phyloP scores from a whole-genome alignment of 371 early-diverging fungal genomes.

The Rhizopus arrhizus region DNA sequence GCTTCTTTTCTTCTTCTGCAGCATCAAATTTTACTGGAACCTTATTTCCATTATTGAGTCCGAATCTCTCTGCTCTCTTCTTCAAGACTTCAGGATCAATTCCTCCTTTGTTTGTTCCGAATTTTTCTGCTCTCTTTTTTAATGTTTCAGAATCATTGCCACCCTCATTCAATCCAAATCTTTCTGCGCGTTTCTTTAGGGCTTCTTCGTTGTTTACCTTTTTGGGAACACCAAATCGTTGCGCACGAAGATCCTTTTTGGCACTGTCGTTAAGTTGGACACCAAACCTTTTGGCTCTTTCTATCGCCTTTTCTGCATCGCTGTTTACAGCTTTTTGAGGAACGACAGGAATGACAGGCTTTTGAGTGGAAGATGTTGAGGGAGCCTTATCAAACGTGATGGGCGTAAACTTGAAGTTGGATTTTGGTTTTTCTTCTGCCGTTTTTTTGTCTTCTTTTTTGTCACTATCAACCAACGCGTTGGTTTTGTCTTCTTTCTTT shows the following conservation, averaged over 20 bases:
- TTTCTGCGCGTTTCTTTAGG: conserved; percentile 55
- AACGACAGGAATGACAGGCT: not conserved
- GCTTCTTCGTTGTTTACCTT: conserved; percentile 48
- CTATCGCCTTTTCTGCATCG: conserved; percentile 46
- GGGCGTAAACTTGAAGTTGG: conserved; percentile 46
- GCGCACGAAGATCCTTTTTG: conserved; percentile 48
- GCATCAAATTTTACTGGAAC: conserved; percentile 28
- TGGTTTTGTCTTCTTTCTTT: not conserved
- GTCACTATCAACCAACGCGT: not conserved
- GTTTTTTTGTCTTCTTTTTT: conserved; percentile 4
- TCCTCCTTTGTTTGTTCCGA: conserved; percentile 38
- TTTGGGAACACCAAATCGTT: conserved; percentile 38
- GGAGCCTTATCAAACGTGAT: conserved; percentile 38
- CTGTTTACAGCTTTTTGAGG: not conserved
- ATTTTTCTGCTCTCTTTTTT: conserved; percentile 57
- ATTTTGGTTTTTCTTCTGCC: conserved; percentile 9
- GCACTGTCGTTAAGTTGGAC: conserved; percentile 45
- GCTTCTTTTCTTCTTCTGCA: conserved; percentile 67
- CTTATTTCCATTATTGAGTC: conserved; percentile 26
- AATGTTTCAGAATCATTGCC: conserved; percentile 34
- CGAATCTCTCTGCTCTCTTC: conserved; percentile 64
- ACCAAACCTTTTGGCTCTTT: conserved; percentile 63
- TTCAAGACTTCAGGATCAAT: conserved; percentile 26
- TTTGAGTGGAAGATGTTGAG: not conserved
- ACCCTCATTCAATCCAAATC: conserved; percentile 45